Base-by-base conservation (phyloP, 495 filamentous ascomycete species). In the Talaromyces adpressus region DNA sequence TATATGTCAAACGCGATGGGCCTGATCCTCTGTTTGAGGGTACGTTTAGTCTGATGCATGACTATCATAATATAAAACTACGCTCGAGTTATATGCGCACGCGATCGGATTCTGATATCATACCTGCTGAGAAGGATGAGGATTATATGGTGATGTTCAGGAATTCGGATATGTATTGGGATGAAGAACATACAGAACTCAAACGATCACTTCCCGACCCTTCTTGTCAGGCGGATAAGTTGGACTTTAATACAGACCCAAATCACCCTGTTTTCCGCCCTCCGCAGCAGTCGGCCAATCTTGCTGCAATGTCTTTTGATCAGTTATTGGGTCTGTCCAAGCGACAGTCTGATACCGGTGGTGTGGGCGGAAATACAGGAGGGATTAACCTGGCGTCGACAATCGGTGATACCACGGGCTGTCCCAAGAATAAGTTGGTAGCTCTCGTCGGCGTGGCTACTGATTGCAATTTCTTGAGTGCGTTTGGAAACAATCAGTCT, bases 131-230 rank as follows among this genome's bases (percentile, higher is more conserved):
- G 32, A 77, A 71, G 18, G 83, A 78, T 2, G 82, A 86, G 20
- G 92, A 96, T 57, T 91, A 85, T 69, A 96, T 98, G 94, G 76
- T 97, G 22, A 82, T 96, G 5, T 98, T 88, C 75, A 84, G 93
- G 39, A 93, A 98, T 72, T 94, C 91, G 34, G 95, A 98, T 72
- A 86, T 94, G 71, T 75, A 78, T 29, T 72, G 65, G 11, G 63
- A 69, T n/a, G 62, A 61, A 18, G 56, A 68, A 9, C 82, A 85
- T 59, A 66, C 71, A 16, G 84, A 87, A 36, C 67, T 87, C 57
- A 85, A 82, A 69, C 79, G 82, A 25, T 83, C 79, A 2, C 57
- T 77, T 12, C 66, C 67, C 54, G 71, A 72, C 8, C 63, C 70
- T 3, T 76, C 80, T 1, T 96, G 91, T 69, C 71, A 74, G 22